Evolutionary conservation across 768 basidiomycete genomes (phyloP).

Genomic region (Lactifluus rugatus): DNA sequence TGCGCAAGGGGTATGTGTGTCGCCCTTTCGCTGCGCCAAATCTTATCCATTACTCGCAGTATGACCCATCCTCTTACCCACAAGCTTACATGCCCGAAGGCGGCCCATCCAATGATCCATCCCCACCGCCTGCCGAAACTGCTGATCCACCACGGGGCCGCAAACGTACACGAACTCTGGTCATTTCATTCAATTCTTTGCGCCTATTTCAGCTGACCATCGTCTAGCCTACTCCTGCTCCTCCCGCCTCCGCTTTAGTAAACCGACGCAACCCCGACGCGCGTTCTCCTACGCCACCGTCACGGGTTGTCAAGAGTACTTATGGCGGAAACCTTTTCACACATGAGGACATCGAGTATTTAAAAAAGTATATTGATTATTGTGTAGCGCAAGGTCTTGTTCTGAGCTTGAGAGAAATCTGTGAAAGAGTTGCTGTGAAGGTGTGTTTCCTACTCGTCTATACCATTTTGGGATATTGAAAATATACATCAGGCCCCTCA

Average conservation of each 20-base stretch:
- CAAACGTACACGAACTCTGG: constrained; percentile 57
- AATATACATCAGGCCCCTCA: constrained; percentile 56
- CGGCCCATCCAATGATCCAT: constrained; percentile 32
- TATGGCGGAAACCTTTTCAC: constrained; percentile 87
- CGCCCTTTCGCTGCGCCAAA: neutral
- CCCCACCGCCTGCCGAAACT: constrained; percentile 23
- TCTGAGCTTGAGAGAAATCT: constrained; percentile 75
- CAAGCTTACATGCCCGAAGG: constrained; percentile 49
- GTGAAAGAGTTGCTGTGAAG: constrained; percentile 79
- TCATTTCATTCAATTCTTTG: constrained; percentile 10
- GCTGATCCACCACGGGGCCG: constrained; percentile 47
- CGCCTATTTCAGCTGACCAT: constrained; percentile 7
- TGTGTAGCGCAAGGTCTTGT: constrained; percentile 83
- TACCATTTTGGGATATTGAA: neutral
- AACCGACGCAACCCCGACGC: constrained; percentile 58
- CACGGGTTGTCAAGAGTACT: constrained; percentile 77
- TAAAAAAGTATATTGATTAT: constrained; percentile 85
- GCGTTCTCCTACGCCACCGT: constrained; percentile 77
- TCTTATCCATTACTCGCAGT: constrained; percentile 28
- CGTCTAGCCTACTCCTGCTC: constrained; percentile 48
- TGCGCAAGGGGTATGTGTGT: constrained; percentile 38
- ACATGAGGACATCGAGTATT: constrained; percentile 69
- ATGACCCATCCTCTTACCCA: constrained; percentile 45
- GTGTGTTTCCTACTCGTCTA: constrained; percentile 27
- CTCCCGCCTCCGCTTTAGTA: constrained; percentile 54